These are phyloP conservation scores for Hortiboletus rubellus DNA, from an alignment of 1,284 basidiomycete genomes.

Conservation along the genomic window DNA sequence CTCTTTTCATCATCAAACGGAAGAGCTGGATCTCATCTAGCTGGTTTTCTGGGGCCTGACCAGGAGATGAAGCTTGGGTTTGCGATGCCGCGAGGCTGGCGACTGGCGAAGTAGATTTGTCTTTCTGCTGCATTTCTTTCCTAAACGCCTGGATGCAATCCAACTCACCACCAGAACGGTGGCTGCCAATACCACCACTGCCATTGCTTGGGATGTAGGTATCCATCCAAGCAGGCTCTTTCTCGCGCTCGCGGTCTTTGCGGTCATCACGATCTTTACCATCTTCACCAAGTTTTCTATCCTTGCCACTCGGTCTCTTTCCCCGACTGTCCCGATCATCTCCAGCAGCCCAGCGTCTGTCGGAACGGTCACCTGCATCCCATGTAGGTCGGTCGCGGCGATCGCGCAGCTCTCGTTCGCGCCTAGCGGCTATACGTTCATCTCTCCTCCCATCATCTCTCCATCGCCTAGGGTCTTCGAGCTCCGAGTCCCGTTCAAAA, in stretches of 20 bases:
- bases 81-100: constrained; percentile 20
- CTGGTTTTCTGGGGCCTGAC: constrained; percentile 35
- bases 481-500: constrained; percentile 46
- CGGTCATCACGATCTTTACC: constrained; percentile 55
- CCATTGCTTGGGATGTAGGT: constrained; percentile 69
- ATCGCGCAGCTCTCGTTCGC: constrained; percentile 47
- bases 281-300: constrained; percentile 58
- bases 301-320: constrained; percentile 59
- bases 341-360: constrained; percentile 55
- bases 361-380: constrained; percentile 39
- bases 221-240: constrained; percentile 91
- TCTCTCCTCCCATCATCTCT: constrained; percentile 78
- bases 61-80: constrained; percentile 31
- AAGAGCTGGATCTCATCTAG: constrained; percentile 87
- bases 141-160: constrained; percentile 92
- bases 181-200: constrained; percentile 55
- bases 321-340: constrained; percentile 66
- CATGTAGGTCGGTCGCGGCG: constrained; percentile 50
- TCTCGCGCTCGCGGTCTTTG: constrained; percentile 65
- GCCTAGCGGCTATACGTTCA: constrained; percentile 62
- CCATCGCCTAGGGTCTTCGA: constrained; percentile 68
- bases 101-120: constrained; percentile 37
- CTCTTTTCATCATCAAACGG: constrained; percentile 82
- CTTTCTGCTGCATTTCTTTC: constrained; percentile 82
- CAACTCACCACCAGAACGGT: constrained; percentile 61